Percentiles rank a stretch among this genome's conserved stretches.
These are phyloP conservation scores for Glycine soja DNA, from an alignment of 306 rosid genomes.

Conservation along the genomic window DNA sequence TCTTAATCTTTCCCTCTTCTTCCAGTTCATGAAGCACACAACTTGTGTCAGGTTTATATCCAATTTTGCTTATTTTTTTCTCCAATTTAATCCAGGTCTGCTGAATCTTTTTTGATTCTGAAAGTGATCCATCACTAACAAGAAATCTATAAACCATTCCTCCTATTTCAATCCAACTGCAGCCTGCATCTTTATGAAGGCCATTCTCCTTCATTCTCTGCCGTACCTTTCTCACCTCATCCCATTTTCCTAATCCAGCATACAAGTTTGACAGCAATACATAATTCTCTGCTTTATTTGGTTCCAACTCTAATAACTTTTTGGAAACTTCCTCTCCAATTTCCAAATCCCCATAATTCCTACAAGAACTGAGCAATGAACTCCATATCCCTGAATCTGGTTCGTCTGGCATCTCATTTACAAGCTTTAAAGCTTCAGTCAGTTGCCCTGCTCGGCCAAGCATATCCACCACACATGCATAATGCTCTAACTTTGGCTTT, in stretches of 20 bases:
- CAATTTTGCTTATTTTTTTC: conserved; percentile 68
- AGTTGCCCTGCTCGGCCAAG: conserved; percentile 75
- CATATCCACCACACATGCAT: conserved; percentile 86
- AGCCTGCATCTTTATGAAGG: conserved; percentile 76
- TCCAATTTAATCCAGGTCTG: conserved; percentile 72
- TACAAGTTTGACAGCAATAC: conserved; percentile 76
- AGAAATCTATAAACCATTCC: conserved; percentile 74
- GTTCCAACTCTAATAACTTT: conserved; percentile 66
- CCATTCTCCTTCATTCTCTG: conserved; percentile 74
- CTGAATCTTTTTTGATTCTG: conserved; percentile 54
- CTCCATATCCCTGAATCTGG: conserved; percentile 86
- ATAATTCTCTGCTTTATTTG: conserved; percentile 68
- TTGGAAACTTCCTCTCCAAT: conserved; percentile 63
- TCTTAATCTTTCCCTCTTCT: conserved; percentile 70
- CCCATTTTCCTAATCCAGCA: conserved; percentile 80
- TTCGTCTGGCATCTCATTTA: conserved; percentile 66
- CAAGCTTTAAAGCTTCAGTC: conserved; percentile 70
- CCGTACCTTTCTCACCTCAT: conserved; percentile 67
- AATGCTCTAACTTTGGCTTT: conserved; percentile 76
- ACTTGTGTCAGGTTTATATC: conserved; percentile 73
- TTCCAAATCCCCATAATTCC: conserved; percentile 63
- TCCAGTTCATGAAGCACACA: conserved; percentile 84
- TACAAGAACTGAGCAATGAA: conserved; percentile 85
- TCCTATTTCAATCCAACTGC: conserved; percentile 84
- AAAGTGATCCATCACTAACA: conserved; percentile 59